A percentile compares a stretch with the other conserved stretches of the same genome.
phyloP scores from a whole-genome alignment of 2,329 filamentous ascomycete species.

The Arthrobotrys sinensis region DNA sequence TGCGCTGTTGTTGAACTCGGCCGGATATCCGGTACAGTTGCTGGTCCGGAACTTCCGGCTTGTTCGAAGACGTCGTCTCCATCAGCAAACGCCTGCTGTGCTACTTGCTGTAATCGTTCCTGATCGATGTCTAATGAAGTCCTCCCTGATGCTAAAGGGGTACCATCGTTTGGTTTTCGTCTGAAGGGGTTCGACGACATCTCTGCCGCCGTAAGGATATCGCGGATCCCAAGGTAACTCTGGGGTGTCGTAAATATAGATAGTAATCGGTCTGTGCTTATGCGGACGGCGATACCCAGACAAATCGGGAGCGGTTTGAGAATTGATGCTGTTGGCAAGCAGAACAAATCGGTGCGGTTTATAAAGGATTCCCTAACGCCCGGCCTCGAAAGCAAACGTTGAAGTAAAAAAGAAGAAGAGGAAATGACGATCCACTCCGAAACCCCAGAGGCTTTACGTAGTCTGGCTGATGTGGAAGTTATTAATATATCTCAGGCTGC shows the following conservation, averaged over 20 bases:
- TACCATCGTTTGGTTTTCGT: conserved; percentile 54
- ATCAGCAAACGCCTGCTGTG: conserved; percentile 60
- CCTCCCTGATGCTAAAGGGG: conserved; percentile 52
- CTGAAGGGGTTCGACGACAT: conserved; percentile 61
- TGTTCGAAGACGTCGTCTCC: conserved; percentile 37
- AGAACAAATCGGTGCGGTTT: conserved; percentile 18
- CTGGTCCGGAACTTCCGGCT: conserved; percentile 53
- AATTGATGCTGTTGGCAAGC: conserved; percentile 11
- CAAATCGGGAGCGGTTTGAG: neutral
- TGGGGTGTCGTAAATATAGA: conserved; percentile 8
- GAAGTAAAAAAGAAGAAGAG: conserved; percentile 11
- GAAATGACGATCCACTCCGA: conserved; percentile 31
- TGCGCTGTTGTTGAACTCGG: conserved; percentile 31
- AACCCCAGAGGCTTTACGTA: conserved; percentile 35
- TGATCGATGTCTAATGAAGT: conserved; percentile 58
- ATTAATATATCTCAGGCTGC: conserved; percentile 46
- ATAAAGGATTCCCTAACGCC: conserved; percentile 17
- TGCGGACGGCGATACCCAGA: conserved; percentile 11
- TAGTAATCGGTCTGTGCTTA: conserved; percentile 20
- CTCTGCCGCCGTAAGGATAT: conserved; percentile 43
- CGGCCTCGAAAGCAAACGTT: conserved; percentile 14
- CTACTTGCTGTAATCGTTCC: conserved; percentile 58
- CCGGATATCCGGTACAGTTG: conserved; percentile 33
- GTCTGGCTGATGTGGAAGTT: conserved; percentile 59
- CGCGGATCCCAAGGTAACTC: neutral